These are phyloP conservation scores for Verticillium isaacii DNA, from an alignment of 2,329 filamentous ascomycete species.

Conservation along the genomic window DNA sequence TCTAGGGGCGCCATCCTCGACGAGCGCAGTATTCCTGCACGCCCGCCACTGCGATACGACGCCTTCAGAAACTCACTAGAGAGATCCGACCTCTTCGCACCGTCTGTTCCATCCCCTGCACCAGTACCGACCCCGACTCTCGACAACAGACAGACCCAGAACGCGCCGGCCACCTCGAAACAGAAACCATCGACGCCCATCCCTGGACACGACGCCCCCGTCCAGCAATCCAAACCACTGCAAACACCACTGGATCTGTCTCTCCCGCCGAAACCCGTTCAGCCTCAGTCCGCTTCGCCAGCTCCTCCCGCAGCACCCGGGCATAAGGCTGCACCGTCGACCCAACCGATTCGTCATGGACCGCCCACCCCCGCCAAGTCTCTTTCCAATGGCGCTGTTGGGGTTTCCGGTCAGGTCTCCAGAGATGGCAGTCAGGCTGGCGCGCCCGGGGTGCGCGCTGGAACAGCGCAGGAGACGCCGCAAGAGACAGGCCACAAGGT, in stretches of 20 bases:
- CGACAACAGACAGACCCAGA: neutral
- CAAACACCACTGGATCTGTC: neutral
- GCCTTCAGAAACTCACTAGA: slow-evolving; percentile 32
- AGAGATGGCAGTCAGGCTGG: neutral
- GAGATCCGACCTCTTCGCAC: slow-evolving; percentile 16
- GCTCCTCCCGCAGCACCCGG: neutral
- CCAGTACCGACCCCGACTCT: slow-evolving; percentile 11
- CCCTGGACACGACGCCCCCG: neutral
- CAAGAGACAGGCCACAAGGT: neutral
- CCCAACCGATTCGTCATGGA: slow-evolving; percentile 1
- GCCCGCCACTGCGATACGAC: slow-evolving; percentile 40
- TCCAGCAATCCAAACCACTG: neutral
- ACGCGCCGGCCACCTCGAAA: neutral
- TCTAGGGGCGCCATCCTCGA: slow-evolving; percentile 26
- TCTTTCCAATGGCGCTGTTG: neutral
- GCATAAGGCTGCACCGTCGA: neutral
- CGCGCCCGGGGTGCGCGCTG: neutral
- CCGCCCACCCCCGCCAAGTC: neutral
- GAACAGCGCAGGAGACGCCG: neutral
- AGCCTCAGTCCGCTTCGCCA: neutral
- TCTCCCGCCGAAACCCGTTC: neutral
- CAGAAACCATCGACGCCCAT: neutral
- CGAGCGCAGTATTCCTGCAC: slow-evolving; percentile 47
- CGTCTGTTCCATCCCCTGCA: slow-evolving; percentile 1
- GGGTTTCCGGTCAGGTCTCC: neutral